Conservation (phyloP, 164 flowering plant species). For the Cinnamomum chago region DNA sequence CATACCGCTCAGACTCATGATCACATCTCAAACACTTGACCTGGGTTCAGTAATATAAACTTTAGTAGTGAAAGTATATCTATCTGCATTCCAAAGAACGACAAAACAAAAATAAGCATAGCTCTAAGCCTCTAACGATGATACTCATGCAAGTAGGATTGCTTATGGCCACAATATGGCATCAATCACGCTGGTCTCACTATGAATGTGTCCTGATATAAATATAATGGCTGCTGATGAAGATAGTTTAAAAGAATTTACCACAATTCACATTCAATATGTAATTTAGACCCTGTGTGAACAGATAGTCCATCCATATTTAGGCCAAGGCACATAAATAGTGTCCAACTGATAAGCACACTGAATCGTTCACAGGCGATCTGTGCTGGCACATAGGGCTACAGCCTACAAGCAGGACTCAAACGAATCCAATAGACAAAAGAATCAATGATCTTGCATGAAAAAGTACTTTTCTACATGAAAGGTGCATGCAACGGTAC, state of each 20-base stretch:
- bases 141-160: background rate
- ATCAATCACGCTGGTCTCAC: background rate
- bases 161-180: background rate
- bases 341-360: background rate
- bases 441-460: background rate
- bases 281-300: background rate
- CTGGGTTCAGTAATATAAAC: slow-evolving; percentile 27
- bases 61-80: background rate
- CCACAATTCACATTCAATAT: background rate
- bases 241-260: no score
- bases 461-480: background rate
- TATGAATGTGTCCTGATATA: background rate
- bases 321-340: background rate
- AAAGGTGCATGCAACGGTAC: background rate
- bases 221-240: no score
- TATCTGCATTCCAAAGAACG: background rate
- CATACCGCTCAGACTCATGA: slow-evolving; percentile 71
- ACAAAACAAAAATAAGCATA: background rate
- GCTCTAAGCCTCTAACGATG: background rate
- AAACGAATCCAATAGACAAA: background rate
- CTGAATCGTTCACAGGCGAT: background rate
- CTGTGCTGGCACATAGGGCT: background rate
- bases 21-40: slow-evolving; percentile 73
- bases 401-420: background rate
- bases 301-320: background rate